Evolutionary conservation across 164 flowering plant genomes (phyloP).

Genomic region (Macadamia tetraphylla): DNA sequence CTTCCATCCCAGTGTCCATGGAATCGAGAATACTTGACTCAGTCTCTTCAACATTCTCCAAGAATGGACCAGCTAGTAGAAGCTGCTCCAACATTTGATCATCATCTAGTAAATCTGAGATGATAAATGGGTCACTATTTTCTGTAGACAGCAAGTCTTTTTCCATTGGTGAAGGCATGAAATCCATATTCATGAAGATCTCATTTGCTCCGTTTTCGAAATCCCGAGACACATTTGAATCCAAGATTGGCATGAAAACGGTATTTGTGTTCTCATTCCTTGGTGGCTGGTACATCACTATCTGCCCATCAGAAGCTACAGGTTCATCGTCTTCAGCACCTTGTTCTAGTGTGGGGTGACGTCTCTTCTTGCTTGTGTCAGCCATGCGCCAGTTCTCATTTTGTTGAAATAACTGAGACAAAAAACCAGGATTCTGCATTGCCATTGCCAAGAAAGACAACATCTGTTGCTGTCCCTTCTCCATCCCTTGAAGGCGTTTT

Average conservation of each 20-base stretch:
- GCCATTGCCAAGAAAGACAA: slow-evolving; percentile 76
- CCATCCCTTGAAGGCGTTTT: slow-evolving; percentile 66
- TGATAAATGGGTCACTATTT: slow-evolving; percentile 23
- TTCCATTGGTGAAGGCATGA: slow-evolving; percentile 37
- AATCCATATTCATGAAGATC: slow-evolving; percentile 38
- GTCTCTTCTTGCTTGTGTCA: slow-evolving; percentile 31
- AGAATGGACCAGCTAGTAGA: slow-evolving; percentile 29
- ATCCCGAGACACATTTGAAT: slow-evolving; percentile 23
- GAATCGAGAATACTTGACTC: slow-evolving; percentile 14
- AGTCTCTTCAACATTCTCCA: slow-evolving; percentile 17
- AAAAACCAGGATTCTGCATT: slow-evolving; percentile 63
- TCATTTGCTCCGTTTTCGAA: slow-evolving; percentile 45
- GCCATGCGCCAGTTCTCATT: slow-evolving; percentile 59
- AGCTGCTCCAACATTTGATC: slow-evolving; percentile 42
- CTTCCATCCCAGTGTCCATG: slow-evolving; percentile 15
- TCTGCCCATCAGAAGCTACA: slow-evolving; percentile 29
- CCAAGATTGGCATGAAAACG: slow-evolving; percentile 12
- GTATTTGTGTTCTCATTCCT: slow-evolving; percentile 22
- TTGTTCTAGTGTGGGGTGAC: slow-evolving; percentile 29
- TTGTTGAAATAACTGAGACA: slow-evolving; percentile 56
- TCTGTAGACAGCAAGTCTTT: slow-evolving; percentile 28
- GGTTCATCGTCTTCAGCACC: slow-evolving; percentile 29
- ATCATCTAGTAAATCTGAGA: slow-evolving; percentile 36
- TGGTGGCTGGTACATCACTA: slow-evolving; percentile 52
- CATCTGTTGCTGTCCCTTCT: slow-evolving; percentile 76